Conservation (phyloP, 106 monocot genomes). For the Dendrobium chrysotoxum region DNA sequence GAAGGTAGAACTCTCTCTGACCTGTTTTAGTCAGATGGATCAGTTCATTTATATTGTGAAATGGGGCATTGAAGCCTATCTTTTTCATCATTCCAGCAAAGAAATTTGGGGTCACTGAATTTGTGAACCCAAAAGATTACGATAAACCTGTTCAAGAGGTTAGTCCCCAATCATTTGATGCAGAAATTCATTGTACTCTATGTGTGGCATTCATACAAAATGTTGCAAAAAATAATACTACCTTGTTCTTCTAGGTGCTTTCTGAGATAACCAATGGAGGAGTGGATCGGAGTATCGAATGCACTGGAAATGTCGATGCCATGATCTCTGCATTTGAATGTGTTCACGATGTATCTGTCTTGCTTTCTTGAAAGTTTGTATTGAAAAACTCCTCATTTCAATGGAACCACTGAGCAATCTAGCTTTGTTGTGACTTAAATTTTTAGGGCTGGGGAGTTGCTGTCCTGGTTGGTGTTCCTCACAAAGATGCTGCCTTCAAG, state of each 20-base stretch:
- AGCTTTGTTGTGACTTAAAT: background rate
- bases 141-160: constrained; percentile 86
- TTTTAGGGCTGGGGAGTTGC: constrained; percentile 87
- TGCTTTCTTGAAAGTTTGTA: background rate
- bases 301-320: constrained; percentile 65
- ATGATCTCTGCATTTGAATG: constrained; percentile 92
- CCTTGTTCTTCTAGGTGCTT: constrained; percentile 31
- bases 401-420: background rate
- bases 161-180: background rate
- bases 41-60: background rate
- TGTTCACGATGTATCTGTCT: constrained; percentile 57
- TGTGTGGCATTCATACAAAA: background rate
- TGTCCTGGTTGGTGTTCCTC: constrained; percentile 75
- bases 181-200: background rate
- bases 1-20: constrained; percentile 20
- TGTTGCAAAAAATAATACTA: no score
- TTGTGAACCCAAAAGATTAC: constrained; percentile 59
- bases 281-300: constrained; percentile 68
- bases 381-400: background rate
- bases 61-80: background rate
- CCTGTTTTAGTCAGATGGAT: no score
- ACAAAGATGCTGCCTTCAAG: constrained; percentile 67
- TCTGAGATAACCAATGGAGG: constrained; percentile 78
- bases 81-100: constrained; percentile 35
- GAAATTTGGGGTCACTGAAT: constrained; percentile 73